Evolutionary conservation across 768 basidiomycete species (phyloP), one percentile per base, ranked within the genome.

Genomic region (Lactifluus subvellereus): DNA sequence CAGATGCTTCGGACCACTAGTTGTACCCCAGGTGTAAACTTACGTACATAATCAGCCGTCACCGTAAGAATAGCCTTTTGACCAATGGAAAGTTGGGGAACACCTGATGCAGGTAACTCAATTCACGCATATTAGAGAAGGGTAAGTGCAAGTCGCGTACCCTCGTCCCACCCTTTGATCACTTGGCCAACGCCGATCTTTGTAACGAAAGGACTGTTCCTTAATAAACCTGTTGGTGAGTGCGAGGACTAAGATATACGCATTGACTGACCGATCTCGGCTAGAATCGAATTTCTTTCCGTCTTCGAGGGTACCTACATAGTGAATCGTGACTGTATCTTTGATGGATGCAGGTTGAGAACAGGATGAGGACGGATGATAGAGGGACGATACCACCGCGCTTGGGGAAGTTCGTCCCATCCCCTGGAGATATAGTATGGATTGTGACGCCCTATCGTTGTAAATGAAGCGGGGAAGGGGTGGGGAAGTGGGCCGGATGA

Each of bases 151-250:
- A 20, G 8, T 32, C 40, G 74, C 80, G 68, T 67, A 87, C 93
- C 92, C 73, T 93, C 89, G 70, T 94, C 92, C 93, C 91, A 94
- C 35, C 92, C 90, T 71, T 80, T 87, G 76, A 95, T 94, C 52
- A 95, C 92, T 71, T 86, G 85, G 8, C 89, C 88, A 20, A 84
- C 77, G 50, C 92, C 90, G 66, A 93, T 92, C 71, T 82, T 70
- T 3, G 88, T 90, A 65, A 74, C 69, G 72, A 94, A 93, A 1
- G 89, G 82, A 0, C 4, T 3, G 0, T 77, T 76, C 43, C 91
- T 90, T 72, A 32, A 50, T 20, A 43, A 67, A 55, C 16, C 27
- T 33, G 22, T 38, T 10, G 50, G 38, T 40, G 30, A 48, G 35
- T 54, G 37, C 40, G 18, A 38, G 37, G 51, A 38, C 38, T 59